Evolutionary conservation across 345 rosid species (phyloP), one percentile per base, ranked within the genome.

Genomic region (Trapa bicornis): DNA sequence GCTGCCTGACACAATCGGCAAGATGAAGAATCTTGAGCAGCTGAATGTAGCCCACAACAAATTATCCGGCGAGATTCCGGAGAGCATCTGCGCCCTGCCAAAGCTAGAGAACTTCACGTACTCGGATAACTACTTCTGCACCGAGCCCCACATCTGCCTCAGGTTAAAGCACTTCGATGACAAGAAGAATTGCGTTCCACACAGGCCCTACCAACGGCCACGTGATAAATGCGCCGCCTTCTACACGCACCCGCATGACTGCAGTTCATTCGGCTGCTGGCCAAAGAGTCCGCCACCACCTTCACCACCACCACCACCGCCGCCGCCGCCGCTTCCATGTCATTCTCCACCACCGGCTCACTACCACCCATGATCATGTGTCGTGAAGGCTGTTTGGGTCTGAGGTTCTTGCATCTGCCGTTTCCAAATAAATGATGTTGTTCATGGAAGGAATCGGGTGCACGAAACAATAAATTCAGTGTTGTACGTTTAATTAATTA

Each of bases 1-100:
- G 1, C 72, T 92, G 70, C 96, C 96, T 5, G 82, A 78, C 64
- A 79, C 85, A 0, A 79, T 92, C 1, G 91, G 92, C 13, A 35
- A 77, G 41, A 84, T 92, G 93, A 80, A 80, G 89, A 78, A 67
- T 52, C 81, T 92, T 76, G 86, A 92, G 81, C 93, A 87, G 70
- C 76, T 89, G 17, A 89, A 92, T 63, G 78, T 92, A 9, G 93
- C 87, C 0, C 72, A 80, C 50, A 92, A 92, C 69, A 78, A 67
- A 60, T 52, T 92, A 3, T 87, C 86, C 47, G 93, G 89, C 29
- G 48, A 73, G 3, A 84, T 89, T 47, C 93, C 96, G 0, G 71
- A 77, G 42, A 82, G 86, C 50, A 80, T 89, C 16, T 92, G 98
- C 70, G 29, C 71, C 3, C 65, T 92, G 74, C 91, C 91, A 0